Evolutionary conservation across 73 alveolate genomes (phyloP), one percentile per base, ranked within the genome.

Genomic region (Paramecium primaurelia): DNA sequence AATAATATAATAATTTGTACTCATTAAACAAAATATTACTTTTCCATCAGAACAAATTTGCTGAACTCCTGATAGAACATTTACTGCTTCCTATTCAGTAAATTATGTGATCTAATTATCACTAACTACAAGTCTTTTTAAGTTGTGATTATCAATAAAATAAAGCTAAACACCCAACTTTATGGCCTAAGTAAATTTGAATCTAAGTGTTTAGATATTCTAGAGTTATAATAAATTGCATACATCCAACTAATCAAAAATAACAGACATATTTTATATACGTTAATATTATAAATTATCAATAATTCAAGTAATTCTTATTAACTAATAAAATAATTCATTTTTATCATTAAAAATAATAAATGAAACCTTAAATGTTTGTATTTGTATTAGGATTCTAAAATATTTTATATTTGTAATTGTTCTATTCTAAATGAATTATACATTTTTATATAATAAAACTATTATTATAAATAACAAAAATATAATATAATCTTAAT

Each of bases 261-360:
- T 68, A 68, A 68, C 84, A 68, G 84, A 68, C 84, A 68, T 68
- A 68, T 68, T 32, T 68, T 32, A 68, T 68, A 68, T 68, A 54
- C 69, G 69, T 54, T 54, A 54, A 54, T 54, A 86, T 38, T 49
- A 49, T 47, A 28, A 54, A 49, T 22, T 47, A 54, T 54, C 73
- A 86, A 73, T 51, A 86, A 16, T 51, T 86, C 93, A 34, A 51
- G 26, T 37, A 86, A 58, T 22, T 25, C 71, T 32, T 30, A 30
- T 54, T 49, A 73, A 8, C 60, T 59, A 3, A 30, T 59, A 30
- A 36, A 86, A 47, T 37, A 58, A 59, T 59, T 30, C 36, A 54
- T 9, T 47, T 47, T 47, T 42, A 42, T 42, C 16, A 9, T 22
- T 22, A 22, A 22, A 22, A 22, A 22, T 22, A 22, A 22, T 22